Evolutionary conservation across 805 yeast genomes (phyloP).

Genomic region (Ogataea nitratoaversa): DNA sequence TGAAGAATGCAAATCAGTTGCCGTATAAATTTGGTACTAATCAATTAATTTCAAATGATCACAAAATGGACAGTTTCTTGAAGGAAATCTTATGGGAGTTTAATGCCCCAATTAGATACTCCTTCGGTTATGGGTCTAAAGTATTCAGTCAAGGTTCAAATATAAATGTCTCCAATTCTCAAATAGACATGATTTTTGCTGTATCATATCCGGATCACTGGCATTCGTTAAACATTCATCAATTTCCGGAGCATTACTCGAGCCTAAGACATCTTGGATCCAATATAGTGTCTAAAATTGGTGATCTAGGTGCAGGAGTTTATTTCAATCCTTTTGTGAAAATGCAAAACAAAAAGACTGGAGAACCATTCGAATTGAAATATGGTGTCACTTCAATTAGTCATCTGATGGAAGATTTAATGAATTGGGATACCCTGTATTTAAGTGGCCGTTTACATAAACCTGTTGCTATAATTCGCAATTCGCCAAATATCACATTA

Average conservation of each 20-base stretch:
- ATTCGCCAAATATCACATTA: conserved; percentile 57
- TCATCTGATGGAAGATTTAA: conserved; percentile 59
- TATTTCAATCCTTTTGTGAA: conserved; percentile 89
- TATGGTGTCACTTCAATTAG: conserved; percentile 80
- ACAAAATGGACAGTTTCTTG: conserved; percentile 39
- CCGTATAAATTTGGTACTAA: conserved; percentile 59
- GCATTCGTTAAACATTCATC: conserved; percentile 68
- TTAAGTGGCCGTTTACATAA: conserved; percentile 92
- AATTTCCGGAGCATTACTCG: conserved; percentile 76
- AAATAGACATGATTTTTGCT: conserved; percentile 80
- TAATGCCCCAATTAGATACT: conserved; percentile 67
- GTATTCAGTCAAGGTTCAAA: conserved; percentile 70
- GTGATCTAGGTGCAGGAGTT: conserved; percentile 79
- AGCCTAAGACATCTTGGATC: conserved; percentile 58
- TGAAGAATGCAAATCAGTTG: conserved; percentile 36
- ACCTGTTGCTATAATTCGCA: conserved; percentile 76
- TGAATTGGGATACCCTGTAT: conserved; percentile 83
- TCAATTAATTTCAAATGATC: conserved; percentile 47
- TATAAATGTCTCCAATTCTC: conserved; percentile 44
- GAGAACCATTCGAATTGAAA: conserved; percentile 45
- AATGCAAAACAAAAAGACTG: conserved; percentile 39
- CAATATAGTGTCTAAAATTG: conserved; percentile 50
- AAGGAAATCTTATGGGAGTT: conserved; percentile 50
- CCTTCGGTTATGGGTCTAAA: conserved; percentile 95
- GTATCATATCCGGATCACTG: conserved; percentile 72